Base-by-base conservation (phyloP, 148 eudicot species). In the Euryodendron excelsum region DNA sequence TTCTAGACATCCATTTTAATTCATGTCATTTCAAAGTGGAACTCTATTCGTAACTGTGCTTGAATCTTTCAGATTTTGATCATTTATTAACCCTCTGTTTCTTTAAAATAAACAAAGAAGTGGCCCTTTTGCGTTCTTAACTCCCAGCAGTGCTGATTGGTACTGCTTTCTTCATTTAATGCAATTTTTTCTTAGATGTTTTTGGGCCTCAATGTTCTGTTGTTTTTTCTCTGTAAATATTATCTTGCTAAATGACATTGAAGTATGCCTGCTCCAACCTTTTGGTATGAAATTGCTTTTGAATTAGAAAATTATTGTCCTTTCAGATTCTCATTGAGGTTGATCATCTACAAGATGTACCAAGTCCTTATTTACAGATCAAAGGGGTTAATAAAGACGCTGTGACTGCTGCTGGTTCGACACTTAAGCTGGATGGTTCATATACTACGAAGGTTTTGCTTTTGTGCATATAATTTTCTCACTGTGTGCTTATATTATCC, bases 271-370 rank as follows among this genome's bases (percentile, higher is more conserved):
- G n/a, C n/a, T n/a, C n/a, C n/a, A n/a, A n/a, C n/a, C n/a, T 48
- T 48, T 48, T 36, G 10, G 39, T 47, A 2, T 21, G 17, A 63
- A 50, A 31, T 52, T 47, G 31, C 53, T 33, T 39, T 25, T 70
- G 23, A 64, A 48, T 55, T 60, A 30, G 14, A 47, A 23, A 23
- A n/a, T 39, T 33, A 15, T 73, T 76, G 31, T 78, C 58, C 7
- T 71, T 79, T 69, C 80, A 96, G 99, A 89, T 96, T 84, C 95
- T 96, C 47, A 86, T 96, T 60, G 99, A 96, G 87, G 96, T 96
- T 77, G 99, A 96, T 85, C 92, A 89, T 83, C 79, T 96, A 62
- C 97, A 89, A 88, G 97, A 93, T 80, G 92, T 90, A 41, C 82
- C 98, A 63, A 89, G 84, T 82, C 93, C 98, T 79, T 96, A 91